A percentile compares a stretch with the other conserved stretches of the same genome.
phyloP scores from a whole-genome alignment of 2,329 filamentous ascomycete species.

The Exutisphaerella laricina region DNA sequence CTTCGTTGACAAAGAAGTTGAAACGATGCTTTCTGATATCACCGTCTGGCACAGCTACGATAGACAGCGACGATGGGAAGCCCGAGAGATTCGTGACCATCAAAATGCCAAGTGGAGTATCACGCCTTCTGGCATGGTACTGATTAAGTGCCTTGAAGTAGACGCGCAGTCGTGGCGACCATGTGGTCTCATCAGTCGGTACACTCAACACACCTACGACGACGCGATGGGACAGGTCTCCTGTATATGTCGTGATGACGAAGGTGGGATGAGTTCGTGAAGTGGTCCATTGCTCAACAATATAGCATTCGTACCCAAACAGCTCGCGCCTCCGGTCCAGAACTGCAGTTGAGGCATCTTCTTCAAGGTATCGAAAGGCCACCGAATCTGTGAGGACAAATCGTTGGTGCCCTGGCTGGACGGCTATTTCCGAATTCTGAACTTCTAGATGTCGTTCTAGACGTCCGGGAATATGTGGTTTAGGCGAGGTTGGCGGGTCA shows the following conservation, averaged over 20 bases:
- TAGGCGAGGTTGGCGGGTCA: slow-evolving; percentile 10
- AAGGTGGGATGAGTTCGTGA: slow-evolving; percentile 86
- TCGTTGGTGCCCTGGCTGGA: slow-evolving; percentile 44
- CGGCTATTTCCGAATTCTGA: slow-evolving; percentile 3
- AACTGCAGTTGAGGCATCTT: slow-evolving; percentile 70
- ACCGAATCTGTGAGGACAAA: slow-evolving; percentile 63
- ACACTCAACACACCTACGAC: slow-evolving; percentile 74
- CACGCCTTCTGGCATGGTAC: slow-evolving; percentile 76
- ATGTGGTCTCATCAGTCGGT: slow-evolving; percentile 69
- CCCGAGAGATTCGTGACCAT: slow-evolving; percentile 93
- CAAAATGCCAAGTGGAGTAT: slow-evolving; percentile 74
- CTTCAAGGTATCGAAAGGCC: slow-evolving; percentile 72
- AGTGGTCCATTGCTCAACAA: slow-evolving; percentile 97
- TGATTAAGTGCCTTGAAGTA: slow-evolving; percentile 85
- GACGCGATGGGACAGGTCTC: slow-evolving; percentile 73
- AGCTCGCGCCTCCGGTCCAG: slow-evolving; percentile 66
- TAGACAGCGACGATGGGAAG: slow-evolving; percentile 85
- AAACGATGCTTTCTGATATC: slow-evolving; percentile 74
- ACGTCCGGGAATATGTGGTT: slow-evolving; percentile 11
- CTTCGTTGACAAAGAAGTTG: slow-evolving; percentile 88
- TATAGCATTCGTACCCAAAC: slow-evolving; percentile 82
- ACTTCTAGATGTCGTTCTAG: slow-evolving; percentile 3
- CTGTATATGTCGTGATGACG: slow-evolving; percentile 88
- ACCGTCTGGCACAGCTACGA: slow-evolving; percentile 84
- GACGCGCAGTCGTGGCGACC: slow-evolving; percentile 71